phyloP scores from a whole-genome alignment of 2,329 filamentous ascomycete species.

The Annulohypoxylon truncatum region DNA sequence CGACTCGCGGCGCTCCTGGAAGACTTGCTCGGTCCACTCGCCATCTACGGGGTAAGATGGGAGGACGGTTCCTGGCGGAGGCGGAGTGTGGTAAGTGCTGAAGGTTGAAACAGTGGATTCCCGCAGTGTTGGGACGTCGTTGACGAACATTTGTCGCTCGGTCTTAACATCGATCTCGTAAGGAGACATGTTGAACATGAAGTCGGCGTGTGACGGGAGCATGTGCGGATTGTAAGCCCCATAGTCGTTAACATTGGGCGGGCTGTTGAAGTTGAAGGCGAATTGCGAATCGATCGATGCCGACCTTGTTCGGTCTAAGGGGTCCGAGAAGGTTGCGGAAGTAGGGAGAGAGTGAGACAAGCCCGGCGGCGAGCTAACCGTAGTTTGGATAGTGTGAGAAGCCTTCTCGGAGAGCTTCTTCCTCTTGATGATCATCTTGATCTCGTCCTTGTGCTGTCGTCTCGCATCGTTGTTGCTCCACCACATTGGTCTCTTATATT shows the following conservation, averaged over 20 bases:
- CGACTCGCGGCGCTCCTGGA: constrained; percentile 75
- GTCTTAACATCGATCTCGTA: constrained; percentile 98
- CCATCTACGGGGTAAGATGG: constrained; percentile 70
- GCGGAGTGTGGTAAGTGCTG: constrained; percentile 87
- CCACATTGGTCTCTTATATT: constrained; percentile 97
- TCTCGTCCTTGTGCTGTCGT: constrained; percentile 88
- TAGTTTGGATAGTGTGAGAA: constrained; percentile 65
- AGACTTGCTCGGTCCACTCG: constrained; percentile 79
- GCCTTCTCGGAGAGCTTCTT: constrained; percentile 94
- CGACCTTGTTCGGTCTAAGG: constrained; percentile 77
- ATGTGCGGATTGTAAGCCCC: constrained; percentile 72
- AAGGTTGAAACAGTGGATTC: constrained; percentile 94
- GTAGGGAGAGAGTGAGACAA: constrained; percentile 85
- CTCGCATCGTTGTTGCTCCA: constrained; percentile 94
- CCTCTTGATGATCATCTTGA: constrained; percentile 97
- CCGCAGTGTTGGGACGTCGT: constrained; percentile 84
- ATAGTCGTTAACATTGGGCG: constrained; percentile 64
- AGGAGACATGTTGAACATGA: constrained; percentile 72
- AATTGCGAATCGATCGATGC: constrained; percentile 85
- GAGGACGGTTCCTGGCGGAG: constrained; percentile 74
- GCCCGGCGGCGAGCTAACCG: constrained; percentile 76
- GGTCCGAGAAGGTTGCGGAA: constrained; percentile 82
- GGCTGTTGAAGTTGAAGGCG: constrained; percentile 79
- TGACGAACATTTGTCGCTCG: constrained; percentile 91
- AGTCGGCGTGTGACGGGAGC: constrained; percentile 65